Percentiles rank a stretch among this genome's conserved stretches.
Evolutionary conservation across 1,284 basidiomycete species (phyloP).

Genomic region (Sphagnurus paluster): DNA sequence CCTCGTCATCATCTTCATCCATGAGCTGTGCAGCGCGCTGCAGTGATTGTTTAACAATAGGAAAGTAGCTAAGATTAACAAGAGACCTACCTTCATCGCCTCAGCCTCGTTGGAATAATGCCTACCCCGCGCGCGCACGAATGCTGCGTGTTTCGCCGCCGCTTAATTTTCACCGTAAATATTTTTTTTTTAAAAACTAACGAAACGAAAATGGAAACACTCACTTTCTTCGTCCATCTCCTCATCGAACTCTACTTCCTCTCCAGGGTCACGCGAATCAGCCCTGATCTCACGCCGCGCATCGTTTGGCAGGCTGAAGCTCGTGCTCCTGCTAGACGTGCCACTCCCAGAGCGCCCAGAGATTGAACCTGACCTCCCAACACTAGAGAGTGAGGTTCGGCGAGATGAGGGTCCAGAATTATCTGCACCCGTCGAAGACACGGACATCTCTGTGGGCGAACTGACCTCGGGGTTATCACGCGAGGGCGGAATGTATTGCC

Average conservation of each 20-base stretch:
- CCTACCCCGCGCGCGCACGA: conserved; percentile 77
- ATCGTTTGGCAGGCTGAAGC: conserved; percentile 77
- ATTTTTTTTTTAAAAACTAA: conserved; percentile 5
- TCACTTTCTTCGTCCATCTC: conserved; percentile 86
- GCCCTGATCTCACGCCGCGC: conserved; percentile 56
- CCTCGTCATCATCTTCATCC: conserved; percentile 68
- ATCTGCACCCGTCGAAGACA: conserved; percentile 51
- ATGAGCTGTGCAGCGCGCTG: conserved; percentile 67
- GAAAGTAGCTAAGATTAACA: not conserved
- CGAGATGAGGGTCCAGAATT: conserved; percentile 73
- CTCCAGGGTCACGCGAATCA: conserved; percentile 48
- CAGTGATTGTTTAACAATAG: conserved; percentile 9
- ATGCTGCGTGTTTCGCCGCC: conserved; percentile 80
- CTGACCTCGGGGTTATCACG: conserved; percentile 21
- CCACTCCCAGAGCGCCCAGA: conserved; percentile 59
- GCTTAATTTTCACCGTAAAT: conserved; percentile 46
- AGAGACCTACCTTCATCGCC: conserved; percentile 75
- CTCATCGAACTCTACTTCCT: conserved; percentile 72
- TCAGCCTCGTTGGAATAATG: conserved; percentile 93
- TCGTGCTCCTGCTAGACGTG: conserved; percentile 77
- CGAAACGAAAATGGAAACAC: conserved; percentile 26
- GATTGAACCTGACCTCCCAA: conserved; percentile 45
- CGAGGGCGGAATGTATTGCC: conserved; percentile 30
- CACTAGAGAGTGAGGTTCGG: conserved; percentile 76
- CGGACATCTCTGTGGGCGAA: conserved; percentile 37